Conservation (phyloP, 2,329 filamentous ascomycete species). For the Neonectria ditissima region DNA sequence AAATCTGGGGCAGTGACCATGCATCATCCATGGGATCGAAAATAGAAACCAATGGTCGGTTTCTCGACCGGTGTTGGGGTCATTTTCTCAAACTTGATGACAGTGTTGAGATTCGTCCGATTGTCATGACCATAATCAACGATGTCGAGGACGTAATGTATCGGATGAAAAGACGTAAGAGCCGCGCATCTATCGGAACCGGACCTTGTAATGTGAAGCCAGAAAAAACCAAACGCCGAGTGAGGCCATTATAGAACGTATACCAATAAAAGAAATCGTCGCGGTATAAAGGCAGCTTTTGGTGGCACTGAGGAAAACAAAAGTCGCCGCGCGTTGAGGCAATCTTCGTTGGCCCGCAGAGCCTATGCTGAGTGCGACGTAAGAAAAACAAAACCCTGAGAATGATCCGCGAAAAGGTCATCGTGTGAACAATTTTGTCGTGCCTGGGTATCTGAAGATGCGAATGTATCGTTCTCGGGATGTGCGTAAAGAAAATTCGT, state of each 20-base stretch:
- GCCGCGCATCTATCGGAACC: constrained; percentile 43
- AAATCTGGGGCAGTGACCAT: not conserved
- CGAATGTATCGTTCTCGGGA: constrained; percentile 50
- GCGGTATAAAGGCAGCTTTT: constrained; percentile 15
- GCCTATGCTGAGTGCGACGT: constrained; percentile 32
- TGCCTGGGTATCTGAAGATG: constrained; percentile 56
- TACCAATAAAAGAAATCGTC: constrained; percentile 39
- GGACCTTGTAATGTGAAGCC: constrained; percentile 42
- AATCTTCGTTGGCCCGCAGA: constrained; percentile 11
- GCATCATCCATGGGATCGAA: constrained; percentile 2
- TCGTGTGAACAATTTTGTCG: constrained; percentile 51
- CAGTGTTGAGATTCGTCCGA: constrained; percentile 10
- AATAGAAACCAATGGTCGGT: not conserved
- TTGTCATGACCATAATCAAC: not conserved
- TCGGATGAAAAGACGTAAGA: constrained; percentile 34
- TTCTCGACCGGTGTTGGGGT: not conserved
- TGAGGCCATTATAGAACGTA: constrained; percentile 52
- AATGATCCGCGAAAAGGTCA: constrained; percentile 46
- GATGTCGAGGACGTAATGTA: constrained; percentile 15
- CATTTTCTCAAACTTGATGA: constrained; percentile 11
- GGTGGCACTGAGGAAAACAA: not conserved
- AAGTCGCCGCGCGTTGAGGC: constrained; percentile 4
- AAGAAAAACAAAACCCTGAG: constrained; percentile 42
- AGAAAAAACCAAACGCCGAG: constrained; percentile 45
- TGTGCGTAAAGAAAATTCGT: constrained; percentile 50